These are phyloP conservation scores for Phaeolepiota aurea DNA, from an alignment of 768 basidiomycete species.

Conservation along the genomic window DNA sequence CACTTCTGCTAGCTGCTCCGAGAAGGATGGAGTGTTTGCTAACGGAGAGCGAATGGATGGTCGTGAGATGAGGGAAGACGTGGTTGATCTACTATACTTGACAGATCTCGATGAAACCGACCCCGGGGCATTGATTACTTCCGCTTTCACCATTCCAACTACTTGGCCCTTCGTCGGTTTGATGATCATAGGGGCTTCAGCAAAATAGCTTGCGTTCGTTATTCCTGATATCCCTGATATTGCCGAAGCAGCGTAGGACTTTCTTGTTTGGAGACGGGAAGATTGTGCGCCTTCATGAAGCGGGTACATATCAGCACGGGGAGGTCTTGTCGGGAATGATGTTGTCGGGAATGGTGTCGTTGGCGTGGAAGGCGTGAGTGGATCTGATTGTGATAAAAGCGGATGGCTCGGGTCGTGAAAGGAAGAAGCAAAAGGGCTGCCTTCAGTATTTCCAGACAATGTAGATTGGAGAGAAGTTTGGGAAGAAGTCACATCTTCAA, in stretches of 20 bases:
- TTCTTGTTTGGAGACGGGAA: constrained; percentile 27
- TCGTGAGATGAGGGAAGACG: too few relatives aligned
- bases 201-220: constrained; percentile 62
- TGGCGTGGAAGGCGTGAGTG: constrained; percentile 53
- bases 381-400: constrained; percentile 56
- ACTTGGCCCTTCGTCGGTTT: constrained; percentile 68
- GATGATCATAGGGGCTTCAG: constrained; percentile 79
- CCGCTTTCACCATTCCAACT: constrained; percentile 69
- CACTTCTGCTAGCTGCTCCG: constrained; percentile 43
- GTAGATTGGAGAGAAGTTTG: too few relatives aligned
- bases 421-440: constrained; percentile 78
- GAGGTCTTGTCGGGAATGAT: too few relatives aligned
- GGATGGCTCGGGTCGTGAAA: constrained; percentile 47
- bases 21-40: constrained; percentile 62
- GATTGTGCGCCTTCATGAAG: too few relatives aligned
- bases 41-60: constrained; percentile 56
- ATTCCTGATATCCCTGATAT: constrained; percentile 45
- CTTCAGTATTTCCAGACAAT: constrained; percentile 73
- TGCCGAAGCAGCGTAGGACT: constrained; percentile 36
- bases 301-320: too few relatives aligned
- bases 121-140: constrained; percentile 60
- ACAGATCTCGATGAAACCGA: constrained; percentile 23
- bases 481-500: constrained; percentile 70
- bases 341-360: too few relatives aligned
- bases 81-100: constrained; percentile 30